phyloP scores from a whole-genome alignment of 2,329 filamentous ascomycete species.

The Arachnomyces sp. region DNA sequence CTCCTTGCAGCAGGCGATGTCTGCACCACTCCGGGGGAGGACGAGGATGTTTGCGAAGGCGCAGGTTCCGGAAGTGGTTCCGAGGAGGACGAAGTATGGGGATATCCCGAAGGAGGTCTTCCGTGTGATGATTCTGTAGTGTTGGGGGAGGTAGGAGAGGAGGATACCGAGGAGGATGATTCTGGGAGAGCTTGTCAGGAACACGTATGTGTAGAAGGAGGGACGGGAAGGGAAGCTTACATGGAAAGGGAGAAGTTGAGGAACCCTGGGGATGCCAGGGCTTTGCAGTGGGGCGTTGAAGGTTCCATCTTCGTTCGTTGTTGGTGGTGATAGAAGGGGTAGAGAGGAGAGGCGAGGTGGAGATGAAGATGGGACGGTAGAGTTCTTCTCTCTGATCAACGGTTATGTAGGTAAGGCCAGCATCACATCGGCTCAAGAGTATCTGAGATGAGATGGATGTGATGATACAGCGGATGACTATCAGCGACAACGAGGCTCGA shows the following conservation, averaged over 20 bases:
- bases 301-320: conserved; percentile 16
- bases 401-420: no score
- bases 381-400: neutral
- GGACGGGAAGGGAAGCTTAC: conserved; percentile 27
- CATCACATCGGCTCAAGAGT: no score
- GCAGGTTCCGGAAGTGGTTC: conserved; percentile 78
- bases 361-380: conserved; percentile 7
- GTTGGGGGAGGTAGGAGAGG: conserved; percentile 89
- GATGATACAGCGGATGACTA: no score
- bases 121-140: conserved; percentile 78
- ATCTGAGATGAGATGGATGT: no score
- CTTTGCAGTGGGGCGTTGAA: conserved; percentile 36
- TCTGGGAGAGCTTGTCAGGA: conserved; percentile 27
- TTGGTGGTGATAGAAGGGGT: neutral
- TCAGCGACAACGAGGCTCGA: no score
- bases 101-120: conserved; percentile 89
- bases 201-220: conserved; percentile 12
- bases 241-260: conserved; percentile 47
- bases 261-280: conserved; percentile 44
- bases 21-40: conserved; percentile 70
- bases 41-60: conserved; percentile 89
- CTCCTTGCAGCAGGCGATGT: conserved; percentile 77
- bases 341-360: conserved; percentile 9
- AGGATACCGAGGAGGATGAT: conserved; percentile 81
- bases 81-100: conserved; percentile 90